phyloP scores from a whole-genome alignment of 2,329 filamentous ascomycete species.

The Coniochaeta sp. region DNA sequence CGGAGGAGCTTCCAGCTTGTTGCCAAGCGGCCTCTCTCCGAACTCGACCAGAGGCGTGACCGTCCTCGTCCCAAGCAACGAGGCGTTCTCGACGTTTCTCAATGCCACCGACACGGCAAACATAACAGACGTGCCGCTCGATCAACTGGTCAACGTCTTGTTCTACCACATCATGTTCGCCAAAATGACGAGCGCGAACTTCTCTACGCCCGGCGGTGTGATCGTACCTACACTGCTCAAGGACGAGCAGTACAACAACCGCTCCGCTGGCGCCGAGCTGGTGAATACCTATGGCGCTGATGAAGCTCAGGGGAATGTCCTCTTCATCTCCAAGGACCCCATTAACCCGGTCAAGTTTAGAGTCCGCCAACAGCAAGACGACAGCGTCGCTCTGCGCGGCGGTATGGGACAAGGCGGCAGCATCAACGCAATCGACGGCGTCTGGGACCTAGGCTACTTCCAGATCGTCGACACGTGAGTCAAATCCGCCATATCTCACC shows the following conservation, averaged over 20 bases:
- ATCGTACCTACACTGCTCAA: conserved; percentile 14
- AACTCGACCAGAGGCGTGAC: conserved; percentile 5
- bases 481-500: background rate
- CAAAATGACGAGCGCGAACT: conserved; percentile 8
- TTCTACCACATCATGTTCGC: conserved; percentile 13
- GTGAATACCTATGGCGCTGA: conserved; percentile 9
- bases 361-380: conserved; percentile 8
- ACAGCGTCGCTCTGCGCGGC: conserved; percentile 7
- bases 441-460: conserved; percentile 13
- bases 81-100: conserved; percentile 6
- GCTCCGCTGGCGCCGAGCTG: conserved; percentile 9
- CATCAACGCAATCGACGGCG: conserved; percentile 9
- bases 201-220: conserved; percentile 10
- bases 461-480: conserved; percentile 15
- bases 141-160: conserved; percentile 4
- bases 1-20: background rate
- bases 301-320: conserved; percentile 12
- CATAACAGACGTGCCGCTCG: background rate
- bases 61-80: conserved; percentile 8
- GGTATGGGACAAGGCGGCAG: conserved; percentile 9
- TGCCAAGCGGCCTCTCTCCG: background rate
- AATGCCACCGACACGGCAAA: background rate
- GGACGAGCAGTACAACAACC: conserved; percentile 13
- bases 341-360: conserved; percentile 8
- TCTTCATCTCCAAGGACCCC: conserved; percentile 9